Percentiles rank a stretch among this genome's conserved stretches.
phyloP scores from a whole-genome alignment of 768 basidiomycete genomes.

The Hebeloma cylindrosporum region DNA sequence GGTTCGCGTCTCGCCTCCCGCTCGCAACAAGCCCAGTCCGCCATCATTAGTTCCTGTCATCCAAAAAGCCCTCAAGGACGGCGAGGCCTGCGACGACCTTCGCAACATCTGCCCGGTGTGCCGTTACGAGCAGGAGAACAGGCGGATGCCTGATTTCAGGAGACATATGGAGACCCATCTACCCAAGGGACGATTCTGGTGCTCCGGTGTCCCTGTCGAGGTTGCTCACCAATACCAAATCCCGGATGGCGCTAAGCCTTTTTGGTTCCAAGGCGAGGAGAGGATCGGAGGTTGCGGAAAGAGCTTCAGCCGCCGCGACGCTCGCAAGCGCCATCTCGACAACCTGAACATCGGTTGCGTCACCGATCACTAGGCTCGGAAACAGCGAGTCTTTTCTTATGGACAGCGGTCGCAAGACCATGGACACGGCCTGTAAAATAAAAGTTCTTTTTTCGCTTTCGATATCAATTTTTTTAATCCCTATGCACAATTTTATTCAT shows the following conservation, averaged over 20 bases:
- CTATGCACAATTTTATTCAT: too few species aligned
- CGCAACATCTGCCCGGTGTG: slow-evolving; percentile 48
- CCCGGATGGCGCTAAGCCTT: slow-evolving; percentile 22
- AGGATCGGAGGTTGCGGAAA: slow-evolving; percentile 42
- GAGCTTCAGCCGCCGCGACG: slow-evolving; percentile 45
- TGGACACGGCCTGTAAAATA: too few species aligned
- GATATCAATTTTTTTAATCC: background rate
- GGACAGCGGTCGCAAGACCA: slow-evolving; percentile 12
- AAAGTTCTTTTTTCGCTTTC: too few species aligned
- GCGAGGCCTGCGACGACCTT: slow-evolving; percentile 15
- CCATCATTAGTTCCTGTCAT: too few species aligned
- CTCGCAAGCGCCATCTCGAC: slow-evolving; percentile 44
- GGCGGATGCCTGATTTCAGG: slow-evolving; percentile 56
- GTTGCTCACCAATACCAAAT: slow-evolving; percentile 17
- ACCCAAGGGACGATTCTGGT: slow-evolving; percentile 36
- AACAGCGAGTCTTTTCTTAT: background rate
- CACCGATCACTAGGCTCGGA: background rate
- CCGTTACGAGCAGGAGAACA: slow-evolving; percentile 46
- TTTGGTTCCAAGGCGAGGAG: slow-evolving; percentile 28
- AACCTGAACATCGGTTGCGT: slow-evolving; percentile 33
- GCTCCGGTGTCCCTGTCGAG: slow-evolving; percentile 37
- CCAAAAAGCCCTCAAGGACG: slow-evolving; percentile 32
- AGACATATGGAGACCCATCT: slow-evolving; percentile 59
- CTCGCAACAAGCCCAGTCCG: slow-evolving; percentile 53
- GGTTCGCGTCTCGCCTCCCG: slow-evolving; percentile 34